Conservation (phyloP, 208 protist species). For the Leishmania aethiopica region DNA sequence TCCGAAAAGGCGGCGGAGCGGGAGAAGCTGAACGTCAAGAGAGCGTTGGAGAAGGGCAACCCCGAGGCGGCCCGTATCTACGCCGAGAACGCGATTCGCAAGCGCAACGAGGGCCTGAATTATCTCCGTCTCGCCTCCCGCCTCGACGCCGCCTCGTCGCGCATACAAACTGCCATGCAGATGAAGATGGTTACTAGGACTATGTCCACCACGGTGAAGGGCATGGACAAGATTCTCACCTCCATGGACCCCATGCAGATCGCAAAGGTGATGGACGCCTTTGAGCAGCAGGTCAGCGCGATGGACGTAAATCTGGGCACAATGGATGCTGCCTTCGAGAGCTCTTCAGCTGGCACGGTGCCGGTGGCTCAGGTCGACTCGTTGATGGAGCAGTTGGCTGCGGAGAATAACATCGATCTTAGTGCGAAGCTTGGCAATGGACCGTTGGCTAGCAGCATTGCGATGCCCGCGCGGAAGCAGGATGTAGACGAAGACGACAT, state of each 20-base stretch:
- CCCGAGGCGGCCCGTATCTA: slow-evolving; percentile 98
- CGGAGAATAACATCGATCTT: slow-evolving; percentile 95
- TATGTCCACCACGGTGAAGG: slow-evolving; percentile 94
- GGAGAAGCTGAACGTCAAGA: slow-evolving; percentile 93
- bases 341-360: slow-evolving; percentile 84
- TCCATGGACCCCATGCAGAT: slow-evolving; percentile 94
- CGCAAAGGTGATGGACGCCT: slow-evolving; percentile 96
- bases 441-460: slow-evolving; percentile 33
- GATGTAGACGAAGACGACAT: slow-evolving; percentile 69
- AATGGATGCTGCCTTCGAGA: slow-evolving; percentile 94
- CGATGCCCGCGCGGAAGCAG: slow-evolving; percentile 26
- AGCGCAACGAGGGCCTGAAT: slow-evolving; percentile 96
- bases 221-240: slow-evolving; percentile 94
- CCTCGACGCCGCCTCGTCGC: slow-evolving; percentile 95
- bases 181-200: slow-evolving; percentile 91
- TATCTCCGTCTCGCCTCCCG: slow-evolving; percentile 95
- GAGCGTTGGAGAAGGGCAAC: slow-evolving; percentile 97
- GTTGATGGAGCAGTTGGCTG: slow-evolving; percentile 94
- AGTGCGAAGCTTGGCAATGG: slow-evolving; percentile 53
- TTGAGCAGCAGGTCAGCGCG: slow-evolving; percentile 97
- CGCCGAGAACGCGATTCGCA: slow-evolving; percentile 97
- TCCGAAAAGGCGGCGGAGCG: slow-evolving; percentile 94
- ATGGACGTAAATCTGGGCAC: slow-evolving; percentile 94
- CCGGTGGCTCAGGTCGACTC: slow-evolving; percentile 91
- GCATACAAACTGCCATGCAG: slow-evolving; percentile 95